Conservation (phyloP, 1,139 yeast genomes). For the Taphrina betulina region DNA sequence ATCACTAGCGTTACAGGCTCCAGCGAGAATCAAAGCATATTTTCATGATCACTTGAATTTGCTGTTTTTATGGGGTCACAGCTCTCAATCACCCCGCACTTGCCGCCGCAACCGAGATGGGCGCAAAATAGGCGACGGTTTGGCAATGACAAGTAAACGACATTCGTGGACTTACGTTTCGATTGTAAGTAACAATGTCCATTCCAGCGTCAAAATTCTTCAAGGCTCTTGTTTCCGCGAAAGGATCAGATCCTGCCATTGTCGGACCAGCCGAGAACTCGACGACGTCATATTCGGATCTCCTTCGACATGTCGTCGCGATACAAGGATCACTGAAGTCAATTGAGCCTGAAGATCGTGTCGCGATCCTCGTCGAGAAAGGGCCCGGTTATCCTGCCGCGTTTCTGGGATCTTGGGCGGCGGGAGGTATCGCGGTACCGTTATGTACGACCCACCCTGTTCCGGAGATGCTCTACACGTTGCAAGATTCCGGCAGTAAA, state of each 20-base stretch:
- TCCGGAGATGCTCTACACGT: constrained; percentile 32
- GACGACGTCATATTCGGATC: neutral
- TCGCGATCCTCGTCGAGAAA: constrained; percentile 29
- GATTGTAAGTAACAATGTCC: no score
- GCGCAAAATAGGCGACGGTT: no score
- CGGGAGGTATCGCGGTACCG: constrained; percentile 35
- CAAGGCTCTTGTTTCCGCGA: constrained; percentile 1
- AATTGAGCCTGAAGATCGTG: constrained; percentile 19
- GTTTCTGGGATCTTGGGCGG: constrained; percentile 31
- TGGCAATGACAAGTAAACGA: no score
- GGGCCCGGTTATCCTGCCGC: constrained; percentile 26
- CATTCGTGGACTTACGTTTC: no score
- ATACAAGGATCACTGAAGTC: constrained; percentile 2
- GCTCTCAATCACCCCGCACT: no score
- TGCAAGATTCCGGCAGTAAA: constrained; percentile 18
- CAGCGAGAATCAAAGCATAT: no score
- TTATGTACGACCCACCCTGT: constrained; percentile 33
- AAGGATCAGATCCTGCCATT: constrained; percentile 5
- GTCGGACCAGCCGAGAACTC: neutral
- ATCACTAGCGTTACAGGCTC: no score
- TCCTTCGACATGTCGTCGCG: constrained; percentile 2
- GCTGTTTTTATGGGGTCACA: no score
- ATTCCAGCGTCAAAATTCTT: constrained; percentile 11
- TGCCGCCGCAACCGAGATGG: no score
- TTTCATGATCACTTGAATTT: no score